Evolutionary conservation across 1,139 yeast genomes (phyloP).

Genomic region (Zygoascus meyerae): DNA sequence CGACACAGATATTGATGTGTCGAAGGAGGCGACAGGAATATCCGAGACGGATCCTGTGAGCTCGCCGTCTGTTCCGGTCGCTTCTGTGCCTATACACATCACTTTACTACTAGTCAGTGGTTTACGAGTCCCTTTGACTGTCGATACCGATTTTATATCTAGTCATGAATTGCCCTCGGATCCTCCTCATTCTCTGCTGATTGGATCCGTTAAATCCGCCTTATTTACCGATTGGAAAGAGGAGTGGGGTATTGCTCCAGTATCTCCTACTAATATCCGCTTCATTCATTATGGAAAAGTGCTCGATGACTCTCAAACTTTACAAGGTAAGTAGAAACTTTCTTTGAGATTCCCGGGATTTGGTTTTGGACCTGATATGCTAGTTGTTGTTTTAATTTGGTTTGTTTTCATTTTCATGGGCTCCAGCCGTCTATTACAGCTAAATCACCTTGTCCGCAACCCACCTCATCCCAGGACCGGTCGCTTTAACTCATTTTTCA

Average conservation of each 20-base stretch:
- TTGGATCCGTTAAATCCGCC: conserved; percentile 23
- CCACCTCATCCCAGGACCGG: neutral
- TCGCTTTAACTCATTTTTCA: neutral
- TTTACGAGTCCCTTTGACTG: conserved; percentile 19
- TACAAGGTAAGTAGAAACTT: conserved; percentile 18
- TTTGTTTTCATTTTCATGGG: neutral
- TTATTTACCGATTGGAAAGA: conserved; percentile 21
- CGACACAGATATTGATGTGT: no score
- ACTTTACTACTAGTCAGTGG: conserved; percentile 27
- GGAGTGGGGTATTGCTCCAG: conserved; percentile 28
- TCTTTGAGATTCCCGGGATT: no score
- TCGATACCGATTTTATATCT: conserved; percentile 21
- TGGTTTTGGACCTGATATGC: no score
- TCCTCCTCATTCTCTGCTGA: conserved; percentile 17
- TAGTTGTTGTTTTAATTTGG: no score
- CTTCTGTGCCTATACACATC: conserved; percentile 14
- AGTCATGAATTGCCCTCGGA: conserved; percentile 19
- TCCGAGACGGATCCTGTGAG: no score
- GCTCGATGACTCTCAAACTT: conserved; percentile 26
- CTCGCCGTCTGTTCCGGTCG: no score
- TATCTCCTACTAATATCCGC: conserved; percentile 22
- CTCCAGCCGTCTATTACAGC: neutral
- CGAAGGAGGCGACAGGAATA: no score
- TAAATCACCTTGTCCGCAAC: neutral
- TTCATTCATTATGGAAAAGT: conserved; percentile 31